These are phyloP conservation scores for Cryphonectria nitschkei DNA, from an alignment of 2,329 filamentous ascomycete species.

Conservation along the genomic window DNA sequence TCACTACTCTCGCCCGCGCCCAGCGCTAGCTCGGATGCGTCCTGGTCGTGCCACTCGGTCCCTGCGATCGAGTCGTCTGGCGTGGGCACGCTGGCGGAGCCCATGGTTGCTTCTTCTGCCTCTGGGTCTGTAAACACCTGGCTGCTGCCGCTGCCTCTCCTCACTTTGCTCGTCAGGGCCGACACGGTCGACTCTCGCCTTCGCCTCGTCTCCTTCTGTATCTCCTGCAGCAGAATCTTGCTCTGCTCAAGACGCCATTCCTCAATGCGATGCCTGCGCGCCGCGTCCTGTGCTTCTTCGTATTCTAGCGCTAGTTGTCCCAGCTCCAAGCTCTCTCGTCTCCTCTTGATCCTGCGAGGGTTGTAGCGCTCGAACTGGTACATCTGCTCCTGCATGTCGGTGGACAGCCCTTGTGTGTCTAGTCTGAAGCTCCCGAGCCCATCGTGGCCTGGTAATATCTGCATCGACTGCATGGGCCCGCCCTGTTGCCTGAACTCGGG, in stretches of 20 bases:
- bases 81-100: slow-evolving; percentile 37
- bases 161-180: slow-evolving; percentile 38
- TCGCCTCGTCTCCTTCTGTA: slow-evolving; percentile 79
- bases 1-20: slow-evolving; percentile 49
- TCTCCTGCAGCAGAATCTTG: slow-evolving; percentile 80
- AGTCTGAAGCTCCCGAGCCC: slow-evolving; percentile 84
- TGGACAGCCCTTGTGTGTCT: slow-evolving; percentile 56
- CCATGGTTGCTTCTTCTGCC: slow-evolving; percentile 40
- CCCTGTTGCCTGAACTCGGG: slow-evolving; percentile 69
- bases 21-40: slow-evolving; percentile 42
- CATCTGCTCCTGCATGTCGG: slow-evolving; percentile 76
- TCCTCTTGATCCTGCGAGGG: slow-evolving; percentile 64
- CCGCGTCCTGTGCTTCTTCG: slow-evolving; percentile 64
- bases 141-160: slow-evolving; percentile 16
- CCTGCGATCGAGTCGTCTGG: slow-evolving; percentile 44
- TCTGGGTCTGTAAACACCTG: slow-evolving; percentile 30
- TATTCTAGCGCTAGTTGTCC: slow-evolving; percentile 56
- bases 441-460: slow-evolving; percentile 88
- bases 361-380: slow-evolving; percentile 90
- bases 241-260: slow-evolving; percentile 92
- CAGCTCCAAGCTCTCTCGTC: slow-evolving; percentile 57
- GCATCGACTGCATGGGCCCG: slow-evolving; percentile 54
- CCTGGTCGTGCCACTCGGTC: slow-evolving; percentile 58
- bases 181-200: slow-evolving; percentile 66
- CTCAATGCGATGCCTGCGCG: slow-evolving; percentile 84